phyloP scores from a whole-genome alignment of 2,329 filamentous ascomycete genomes.

The Xylariales sp. region DNA sequence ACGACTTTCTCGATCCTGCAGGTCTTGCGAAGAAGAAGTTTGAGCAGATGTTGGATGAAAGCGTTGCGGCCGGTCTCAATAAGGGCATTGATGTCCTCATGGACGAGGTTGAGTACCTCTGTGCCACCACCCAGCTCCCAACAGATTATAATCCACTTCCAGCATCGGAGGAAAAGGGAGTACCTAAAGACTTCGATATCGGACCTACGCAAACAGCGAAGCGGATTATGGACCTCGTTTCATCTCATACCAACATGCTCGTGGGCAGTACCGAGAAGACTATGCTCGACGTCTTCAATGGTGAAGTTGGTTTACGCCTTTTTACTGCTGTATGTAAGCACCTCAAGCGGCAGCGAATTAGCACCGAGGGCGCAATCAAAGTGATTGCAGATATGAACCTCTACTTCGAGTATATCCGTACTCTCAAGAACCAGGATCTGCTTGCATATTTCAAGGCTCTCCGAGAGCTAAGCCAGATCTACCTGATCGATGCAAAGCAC shows the following conservation, averaged over 20 bases:
- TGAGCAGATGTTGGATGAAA: conserved; percentile 97
- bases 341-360: conserved; percentile 90
- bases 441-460: conserved; percentile 88
- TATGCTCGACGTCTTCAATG: conserved; percentile 97
- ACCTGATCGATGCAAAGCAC: conserved; percentile 79
- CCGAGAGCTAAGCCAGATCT: conserved; percentile 90
- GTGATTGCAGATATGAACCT: conserved; percentile 96
- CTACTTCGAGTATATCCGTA: conserved; percentile 80
- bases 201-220: conserved; percentile 73
- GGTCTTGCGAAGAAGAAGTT: conserved; percentile 97
- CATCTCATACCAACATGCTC: conserved; percentile 87
- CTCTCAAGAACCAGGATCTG: conserved; percentile 76
- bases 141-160: conserved; percentile 81
- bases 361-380: conserved; percentile 81
- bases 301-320: conserved; percentile 88
- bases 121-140: conserved; percentile 78
- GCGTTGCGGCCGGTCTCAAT: conserved; percentile 90
- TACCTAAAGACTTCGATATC: conserved; percentile 33
- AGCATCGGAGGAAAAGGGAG: conserved; percentile 29
- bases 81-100: conserved; percentile 98
- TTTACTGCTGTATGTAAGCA: conserved; percentile 95
- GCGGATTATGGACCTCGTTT: conserved; percentile 79
- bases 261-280: conserved; percentile 95
- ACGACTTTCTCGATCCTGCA: conserved; percentile 90
- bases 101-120: conserved; percentile 95